Evolutionary conservation across 169 alveolate species (phyloP).

Genomic region (Cryptosporidium sp.): DNA sequence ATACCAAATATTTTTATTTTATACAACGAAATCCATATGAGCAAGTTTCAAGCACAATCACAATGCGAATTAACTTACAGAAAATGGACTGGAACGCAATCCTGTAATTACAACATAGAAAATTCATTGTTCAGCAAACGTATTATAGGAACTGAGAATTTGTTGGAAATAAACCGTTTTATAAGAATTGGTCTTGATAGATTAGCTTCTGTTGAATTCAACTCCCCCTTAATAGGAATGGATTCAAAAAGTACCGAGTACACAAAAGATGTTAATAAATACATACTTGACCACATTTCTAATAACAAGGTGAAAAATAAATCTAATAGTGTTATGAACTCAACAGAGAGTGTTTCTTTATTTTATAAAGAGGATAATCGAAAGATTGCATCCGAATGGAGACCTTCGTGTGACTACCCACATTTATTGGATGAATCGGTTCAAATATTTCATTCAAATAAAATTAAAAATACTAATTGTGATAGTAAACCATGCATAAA

Average conservation of each 20-base stretch:
- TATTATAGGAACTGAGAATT: background rate
- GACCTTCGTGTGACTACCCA: slow-evolving; percentile 60
- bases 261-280: background rate
- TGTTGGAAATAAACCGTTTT: slow-evolving; percentile 23
- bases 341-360: background rate
- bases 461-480: background rate
- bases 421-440: slow-evolving; percentile 25
- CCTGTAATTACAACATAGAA: too few relatives aligned
- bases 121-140: background rate
- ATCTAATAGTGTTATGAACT: background rate
- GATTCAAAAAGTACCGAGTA: background rate
- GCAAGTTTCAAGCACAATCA: slow-evolving; percentile 10
- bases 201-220: background rate
- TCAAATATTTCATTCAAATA: slow-evolving; percentile 2
- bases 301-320: slow-evolving; percentile 1
- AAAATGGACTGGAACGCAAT: slow-evolving; percentile 2
- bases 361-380: background rate
- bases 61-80: slow-evolving; percentile 43
- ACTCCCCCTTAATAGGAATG: slow-evolving; percentile 17
- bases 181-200: background rate
- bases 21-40: slow-evolving; percentile 40
- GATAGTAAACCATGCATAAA: background rate
- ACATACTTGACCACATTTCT: background rate
- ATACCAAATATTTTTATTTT: slow-evolving; percentile 46
- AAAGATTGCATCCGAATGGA: slow-evolving; percentile 23